Percentiles rank a stretch among this genome's conserved stretches.
Evolutionary conservation across 106 monocot genomes (phyloP).

Genomic region (Dendrobium huoshanense): DNA sequence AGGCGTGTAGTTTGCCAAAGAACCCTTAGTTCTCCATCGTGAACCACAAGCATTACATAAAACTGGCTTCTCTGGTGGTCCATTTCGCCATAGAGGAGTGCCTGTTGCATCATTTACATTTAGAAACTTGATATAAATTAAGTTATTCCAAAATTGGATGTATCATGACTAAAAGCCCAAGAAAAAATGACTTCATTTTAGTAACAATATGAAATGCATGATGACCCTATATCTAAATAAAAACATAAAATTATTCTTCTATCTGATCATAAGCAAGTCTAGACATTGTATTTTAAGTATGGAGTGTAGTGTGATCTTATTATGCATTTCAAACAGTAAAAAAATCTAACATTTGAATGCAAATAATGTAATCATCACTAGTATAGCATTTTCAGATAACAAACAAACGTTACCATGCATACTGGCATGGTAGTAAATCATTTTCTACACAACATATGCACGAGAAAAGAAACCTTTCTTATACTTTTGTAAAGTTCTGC

Average conservation of each 20-base stretch:
- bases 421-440: not conserved
- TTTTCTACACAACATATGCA: not conserved
- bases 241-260: not conserved
- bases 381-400: not conserved
- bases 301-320: not conserved
- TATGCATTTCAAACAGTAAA: not conserved
- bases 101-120: slow-evolving; percentile 40
- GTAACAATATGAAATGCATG: not conserved
- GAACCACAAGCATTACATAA: slow-evolving; percentile 99
- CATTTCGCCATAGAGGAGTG: slow-evolving; percentile 99
- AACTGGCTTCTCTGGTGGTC: slow-evolving; percentile 96
- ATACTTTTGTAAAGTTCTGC: not conserved
- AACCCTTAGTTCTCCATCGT: slow-evolving; percentile 98
- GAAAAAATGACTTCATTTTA: not conserved
- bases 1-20: slow-evolving; percentile 87
- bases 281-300: not conserved
- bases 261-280: not conserved
- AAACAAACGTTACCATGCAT: not conserved
- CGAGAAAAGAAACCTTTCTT: not conserved
- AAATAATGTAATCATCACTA: not conserved
- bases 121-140: not conserved
- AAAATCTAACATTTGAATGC: not conserved
- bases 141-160: not conserved
- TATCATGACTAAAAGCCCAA: not conserved
- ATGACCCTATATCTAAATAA: not conserved